Evolutionary conservation across 345 rosid genomes (phyloP).

Genomic region (Brassica nigra): DNA sequence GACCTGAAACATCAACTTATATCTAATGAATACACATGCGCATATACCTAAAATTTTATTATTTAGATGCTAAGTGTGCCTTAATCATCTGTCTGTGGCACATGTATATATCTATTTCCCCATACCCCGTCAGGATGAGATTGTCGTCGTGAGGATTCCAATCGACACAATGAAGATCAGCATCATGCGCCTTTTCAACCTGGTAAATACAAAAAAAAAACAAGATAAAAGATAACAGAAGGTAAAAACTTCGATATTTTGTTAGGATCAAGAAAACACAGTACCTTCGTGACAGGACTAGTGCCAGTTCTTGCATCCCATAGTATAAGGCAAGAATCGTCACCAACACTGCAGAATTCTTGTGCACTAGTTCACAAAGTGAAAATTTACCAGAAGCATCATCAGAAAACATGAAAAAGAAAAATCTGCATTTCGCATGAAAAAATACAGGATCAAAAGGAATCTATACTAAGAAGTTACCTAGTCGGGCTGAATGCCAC

Average conservation of each 20-base stretch:
- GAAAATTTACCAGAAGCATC: constrained; percentile 36
- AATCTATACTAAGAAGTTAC: constrained; percentile 46
- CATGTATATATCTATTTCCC: not conserved
- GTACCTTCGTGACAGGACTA: constrained; percentile 78
- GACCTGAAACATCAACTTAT: constrained; percentile 54
- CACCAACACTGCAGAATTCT: constrained; percentile 99
- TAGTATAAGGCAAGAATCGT: constrained; percentile 96
- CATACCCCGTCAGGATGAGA: constrained; percentile 90
- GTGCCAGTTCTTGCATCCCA: constrained; percentile 98
- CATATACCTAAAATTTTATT: not conserved
- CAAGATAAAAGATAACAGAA: constrained; percentile 20
- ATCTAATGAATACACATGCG: not conserved
- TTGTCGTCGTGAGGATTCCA: constrained; percentile 94
- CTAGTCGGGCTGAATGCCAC: constrained; percentile 95
- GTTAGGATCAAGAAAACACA: constrained; percentile 38
- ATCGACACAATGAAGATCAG: constrained; percentile 98
- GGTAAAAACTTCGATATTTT: constrained; percentile 55
- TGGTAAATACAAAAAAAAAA: constrained; percentile 39
- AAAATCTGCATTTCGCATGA: constrained; percentile 39
- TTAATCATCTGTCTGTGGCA: not conserved
- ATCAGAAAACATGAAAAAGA: not conserved
- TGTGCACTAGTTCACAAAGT: constrained; percentile 68
- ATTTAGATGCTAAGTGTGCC: not conserved
- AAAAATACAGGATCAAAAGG: constrained; percentile 24
- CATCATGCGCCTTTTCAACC: constrained; percentile 96